Conservation (phyloP, 2,329 filamentous ascomycete genomes). For the Epicoccum nigrum region DNA sequence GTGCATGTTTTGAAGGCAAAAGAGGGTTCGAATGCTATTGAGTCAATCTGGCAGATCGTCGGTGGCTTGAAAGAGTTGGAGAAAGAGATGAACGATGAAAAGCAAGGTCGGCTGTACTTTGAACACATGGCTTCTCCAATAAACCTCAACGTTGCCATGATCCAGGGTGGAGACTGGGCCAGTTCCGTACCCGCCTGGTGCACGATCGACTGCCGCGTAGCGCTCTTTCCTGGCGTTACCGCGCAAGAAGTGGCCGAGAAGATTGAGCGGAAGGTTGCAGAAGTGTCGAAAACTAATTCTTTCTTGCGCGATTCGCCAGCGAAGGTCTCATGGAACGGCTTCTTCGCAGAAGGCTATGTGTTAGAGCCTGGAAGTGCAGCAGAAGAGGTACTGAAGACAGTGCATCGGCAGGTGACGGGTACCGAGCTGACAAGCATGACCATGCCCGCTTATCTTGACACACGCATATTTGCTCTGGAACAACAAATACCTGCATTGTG, state of each 20-base stretch:
- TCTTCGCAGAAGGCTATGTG: conserved; percentile 30
- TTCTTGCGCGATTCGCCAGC: conserved; percentile 25
- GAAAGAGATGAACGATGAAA: conserved; percentile 26
- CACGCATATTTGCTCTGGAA: conserved; percentile 25
- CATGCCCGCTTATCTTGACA: conserved; percentile 26
- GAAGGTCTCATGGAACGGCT: conserved; percentile 28
- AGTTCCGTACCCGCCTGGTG: conserved; percentile 31
- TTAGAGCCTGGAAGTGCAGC: conserved; percentile 24
- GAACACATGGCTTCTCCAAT: conserved; percentile 23
- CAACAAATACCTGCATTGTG: conserved; percentile 30
- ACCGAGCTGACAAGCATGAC: conserved; percentile 19
- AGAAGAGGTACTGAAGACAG: conserved; percentile 19
- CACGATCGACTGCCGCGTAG: conserved; percentile 29
- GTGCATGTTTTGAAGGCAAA: conserved; percentile 26
- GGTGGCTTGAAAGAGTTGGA: conserved; percentile 23
- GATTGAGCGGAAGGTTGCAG: conserved; percentile 21
- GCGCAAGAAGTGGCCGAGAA: conserved; percentile 24
- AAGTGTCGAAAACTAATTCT: conserved; percentile 14
- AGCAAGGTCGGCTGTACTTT: conserved; percentile 22
- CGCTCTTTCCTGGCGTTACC: conserved; percentile 25
- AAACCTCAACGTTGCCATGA: conserved; percentile 30
- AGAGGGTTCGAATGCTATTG: conserved; percentile 26
- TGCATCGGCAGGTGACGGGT: conserved; percentile 23
- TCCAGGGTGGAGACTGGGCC: conserved; percentile 30
- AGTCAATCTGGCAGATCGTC: conserved; percentile 24